Base-by-base conservation (phyloP, 2,329 filamentous ascomycete species). In the Ophiostoma pallidulum region DNA sequence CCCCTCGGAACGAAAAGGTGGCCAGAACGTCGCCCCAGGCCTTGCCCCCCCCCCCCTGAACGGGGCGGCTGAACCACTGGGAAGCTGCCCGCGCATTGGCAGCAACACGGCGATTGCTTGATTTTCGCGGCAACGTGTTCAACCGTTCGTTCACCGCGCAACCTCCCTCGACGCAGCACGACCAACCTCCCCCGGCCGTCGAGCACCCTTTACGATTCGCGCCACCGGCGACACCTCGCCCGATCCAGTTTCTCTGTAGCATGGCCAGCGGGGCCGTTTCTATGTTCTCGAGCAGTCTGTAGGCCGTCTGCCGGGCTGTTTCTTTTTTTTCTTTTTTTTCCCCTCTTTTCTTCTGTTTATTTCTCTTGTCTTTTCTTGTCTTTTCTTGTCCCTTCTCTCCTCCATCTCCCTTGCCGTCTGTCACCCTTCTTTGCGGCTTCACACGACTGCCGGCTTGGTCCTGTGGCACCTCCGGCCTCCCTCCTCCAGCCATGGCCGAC, bases 401-500 rank as follows among this genome's bases (percentile, higher is more conserved):
- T 28, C 14, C 9, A 16, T 35, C 10, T 8, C 32, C 39, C 26
- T 31, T 28, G 32, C 18, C 16, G 9, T 9, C 32, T 22, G 16
- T 18, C 37, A 5, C 5, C 24, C 29, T 33, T 29, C 14, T 32
- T 12, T 37, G 29, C 20, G n/a, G n/a, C n/a, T n/a, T n/a, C n/a
- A n/a, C n/a, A n/a, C n/a, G n/a, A n/a, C n/a, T n/a, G n/a, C n/a
- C n/a, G n/a, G n/a, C n/a, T n/a, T n/a, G n/a, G n/a, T n/a, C n/a
- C n/a, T n/a, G n/a, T n/a, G n/a, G n/a, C n/a, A n/a, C n/a, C n/a
- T n/a, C n/a, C n/a, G n/a, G n/a, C 8, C 19, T 18, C 4, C 36
- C 19, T 18, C 22, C 8, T 20, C 43, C 39, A 26, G 48, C 37
- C 24, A 64, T 64, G 62, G 53, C 60, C 51, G 71, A 75, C 56